Base-by-base conservation (phyloP, 129 eudicot species). In the Flaveria bidentis region DNA sequence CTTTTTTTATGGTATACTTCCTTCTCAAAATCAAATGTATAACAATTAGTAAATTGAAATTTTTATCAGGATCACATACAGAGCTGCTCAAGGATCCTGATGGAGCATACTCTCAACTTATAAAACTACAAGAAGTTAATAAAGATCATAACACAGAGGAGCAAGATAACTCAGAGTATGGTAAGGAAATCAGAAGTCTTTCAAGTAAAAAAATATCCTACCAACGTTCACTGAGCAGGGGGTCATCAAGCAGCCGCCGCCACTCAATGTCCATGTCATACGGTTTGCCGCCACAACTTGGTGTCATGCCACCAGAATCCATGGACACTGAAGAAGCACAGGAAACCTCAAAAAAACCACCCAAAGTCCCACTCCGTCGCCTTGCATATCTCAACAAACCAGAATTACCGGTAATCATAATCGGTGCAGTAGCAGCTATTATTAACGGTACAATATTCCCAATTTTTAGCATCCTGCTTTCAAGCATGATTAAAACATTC, bases 321-420 rank as follows among this genome's bases (percentile, higher is more conserved):
- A 71, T 62, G 58, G 79, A 84, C 9, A 55, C 50, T 22, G 51
- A 72, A 53, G 25, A 17, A 3, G n/a, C 30, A 8, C 57, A 23
- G 0, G 83, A 76, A 79, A 82, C 12, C 17, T 36, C 76, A 72
- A 84, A 83, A 75, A 85, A 81, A 65, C 74, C 76, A 52, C 88
- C 74, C 56, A 70, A 88, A 23, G 96, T 93, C 71, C 86, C 92
- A 20, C 65, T 93, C 3, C 82, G 85, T 3, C 88, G 96, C 30
- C 91, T 93, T 23, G 91, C 88, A 66, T 73, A 64, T 81, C 96
- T 90, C 25, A 93, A 93, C 85, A 93, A 93, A 78, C 97, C 98
- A 2, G 98, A 93, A 75, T 69, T 86, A 33, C 98, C 96, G 11
- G 81, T 85, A 12, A 85, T 93, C 44, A 23, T 88, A 17, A 6